These are phyloP conservation scores for Viola pubescens DNA, from an alignment of 441 rosid species.

Conservation along the genomic window DNA sequence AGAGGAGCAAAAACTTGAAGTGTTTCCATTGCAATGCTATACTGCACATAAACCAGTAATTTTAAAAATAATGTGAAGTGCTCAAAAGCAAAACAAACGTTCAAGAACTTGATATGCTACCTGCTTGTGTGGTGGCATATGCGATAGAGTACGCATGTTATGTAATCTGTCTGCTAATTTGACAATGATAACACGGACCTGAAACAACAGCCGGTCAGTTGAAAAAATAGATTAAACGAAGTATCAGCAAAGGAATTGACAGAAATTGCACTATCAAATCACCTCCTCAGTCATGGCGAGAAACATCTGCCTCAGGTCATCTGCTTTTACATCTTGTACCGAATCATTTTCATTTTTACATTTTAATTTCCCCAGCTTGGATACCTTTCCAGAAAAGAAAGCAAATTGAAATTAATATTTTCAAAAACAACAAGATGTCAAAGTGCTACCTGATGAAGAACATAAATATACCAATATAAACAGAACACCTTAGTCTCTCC, in stretches of 20 bases:
- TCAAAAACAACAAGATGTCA: slow-evolving; percentile 11
- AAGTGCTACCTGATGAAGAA: slow-evolving; percentile 8
- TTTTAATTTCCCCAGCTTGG: slow-evolving; percentile 88
- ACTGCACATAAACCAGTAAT: slow-evolving; percentile 41
- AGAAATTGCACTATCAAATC: not conserved
- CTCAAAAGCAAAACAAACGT: slow-evolving; percentile 18
- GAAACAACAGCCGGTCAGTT: slow-evolving; percentile 28
- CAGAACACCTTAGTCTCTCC: slow-evolving; percentile 93
- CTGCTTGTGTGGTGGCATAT: slow-evolving; percentile 97
- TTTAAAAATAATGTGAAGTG: slow-evolving; percentile 18
- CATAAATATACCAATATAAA: slow-evolving; percentile 14
- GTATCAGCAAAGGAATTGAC: not conserved
- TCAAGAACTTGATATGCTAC: slow-evolving; percentile 29
- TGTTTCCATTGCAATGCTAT: slow-evolving; percentile 92
- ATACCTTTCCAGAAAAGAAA: slow-evolving; percentile 44
- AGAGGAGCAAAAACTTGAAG: slow-evolving; percentile 95
- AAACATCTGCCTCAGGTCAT: slow-evolving; percentile 98
- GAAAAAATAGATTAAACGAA: slow-evolving; percentile 8
- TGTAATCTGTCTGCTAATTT: slow-evolving; percentile 96
- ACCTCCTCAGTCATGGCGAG: slow-evolving; percentile 99
- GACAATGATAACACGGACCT: slow-evolving; percentile 98
- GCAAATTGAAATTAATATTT: slow-evolving; percentile 14
- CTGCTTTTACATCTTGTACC: slow-evolving; percentile 94
- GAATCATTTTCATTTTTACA: slow-evolving; percentile 62
- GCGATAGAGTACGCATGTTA: slow-evolving; percentile 92